phyloP scores from a whole-genome alignment of 345 rosid species.

The Carallia pectinifolia region DNA sequence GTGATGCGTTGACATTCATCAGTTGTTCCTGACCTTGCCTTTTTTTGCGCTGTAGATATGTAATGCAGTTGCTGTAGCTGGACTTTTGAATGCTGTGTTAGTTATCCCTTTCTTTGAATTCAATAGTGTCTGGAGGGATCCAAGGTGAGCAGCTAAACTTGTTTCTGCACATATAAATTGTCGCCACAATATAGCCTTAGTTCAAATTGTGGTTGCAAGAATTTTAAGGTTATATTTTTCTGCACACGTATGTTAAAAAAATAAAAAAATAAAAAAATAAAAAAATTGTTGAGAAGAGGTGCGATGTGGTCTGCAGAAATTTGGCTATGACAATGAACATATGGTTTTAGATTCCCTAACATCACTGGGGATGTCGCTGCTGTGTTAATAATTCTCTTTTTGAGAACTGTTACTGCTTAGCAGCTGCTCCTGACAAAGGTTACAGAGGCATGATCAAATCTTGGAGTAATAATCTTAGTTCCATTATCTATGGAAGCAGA shows the following conservation, averaged over 20 bases:
- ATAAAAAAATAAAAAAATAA: no score
- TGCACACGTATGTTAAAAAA: no score
- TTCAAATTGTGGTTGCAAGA: neutral
- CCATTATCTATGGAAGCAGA: neutral
- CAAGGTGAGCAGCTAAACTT: constrained; percentile 48
- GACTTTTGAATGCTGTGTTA: constrained; percentile 73
- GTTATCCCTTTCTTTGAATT: constrained; percentile 81
- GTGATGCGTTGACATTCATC: neutral
- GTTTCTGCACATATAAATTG: neutral
- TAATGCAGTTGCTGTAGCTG: constrained; percentile 97
- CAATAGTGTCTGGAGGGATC: constrained; percentile 83
- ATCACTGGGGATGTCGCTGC: neutral
- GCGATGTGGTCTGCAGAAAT: neutral
- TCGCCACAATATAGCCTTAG: neutral
- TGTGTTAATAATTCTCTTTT: neutral
- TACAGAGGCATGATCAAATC: neutral
- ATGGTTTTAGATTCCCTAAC: neutral
- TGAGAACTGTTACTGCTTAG: no score
- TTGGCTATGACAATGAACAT: neutral
- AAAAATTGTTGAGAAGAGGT: neutral
- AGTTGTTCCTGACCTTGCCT: constrained; percentile 9
- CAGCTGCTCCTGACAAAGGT: neutral
- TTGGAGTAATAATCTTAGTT: neutral
- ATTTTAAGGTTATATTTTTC: neutral
- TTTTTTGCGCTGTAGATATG: constrained; percentile 57